These are phyloP conservation scores for Puccinia novopanici DNA, from an alignment of 1,284 basidiomycete genomes.

Conservation along the genomic window DNA sequence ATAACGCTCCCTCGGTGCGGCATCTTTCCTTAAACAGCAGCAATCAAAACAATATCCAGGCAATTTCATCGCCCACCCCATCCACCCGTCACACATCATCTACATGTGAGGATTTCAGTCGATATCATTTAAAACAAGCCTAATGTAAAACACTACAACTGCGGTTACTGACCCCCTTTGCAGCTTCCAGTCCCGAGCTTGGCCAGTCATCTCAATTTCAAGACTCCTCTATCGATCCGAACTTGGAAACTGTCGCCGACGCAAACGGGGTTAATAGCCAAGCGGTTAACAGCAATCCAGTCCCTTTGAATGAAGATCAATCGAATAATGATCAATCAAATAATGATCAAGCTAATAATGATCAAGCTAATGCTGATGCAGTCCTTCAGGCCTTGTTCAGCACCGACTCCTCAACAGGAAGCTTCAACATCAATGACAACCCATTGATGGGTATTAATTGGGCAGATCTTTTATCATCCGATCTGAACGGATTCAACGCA, in stretches of 20 bases:
- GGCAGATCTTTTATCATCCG: slow-evolving; percentile 22
- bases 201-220: neutral
- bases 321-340: no score
- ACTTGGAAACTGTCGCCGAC: slow-evolving; percentile 29
- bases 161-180: neutral
- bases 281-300: neutral
- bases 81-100: slow-evolving; percentile 16
- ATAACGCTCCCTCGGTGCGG: neutral
- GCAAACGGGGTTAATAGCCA: neutral
- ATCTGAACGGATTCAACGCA: slow-evolving; percentile 12
- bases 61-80: slow-evolving; percentile 1
- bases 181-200: slow-evolving; percentile 3
- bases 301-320: neutral
- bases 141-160: neutral
- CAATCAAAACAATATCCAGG: neutral
- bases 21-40: slow-evolving; percentile 19
- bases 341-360: neutral
- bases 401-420: neutral
- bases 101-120: neutral
- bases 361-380: slow-evolving; percentile 29
- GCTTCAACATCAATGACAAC: slow-evolving; percentile 25
- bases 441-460: slow-evolving; percentile 31
- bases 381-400: slow-evolving; percentile 32
- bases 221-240: slow-evolving; percentile 37
- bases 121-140: neutral